These are phyloP conservation scores for Posidonia oceanica DNA, from an alignment of 116 monocot genomes.

Conservation along the genomic window DNA sequence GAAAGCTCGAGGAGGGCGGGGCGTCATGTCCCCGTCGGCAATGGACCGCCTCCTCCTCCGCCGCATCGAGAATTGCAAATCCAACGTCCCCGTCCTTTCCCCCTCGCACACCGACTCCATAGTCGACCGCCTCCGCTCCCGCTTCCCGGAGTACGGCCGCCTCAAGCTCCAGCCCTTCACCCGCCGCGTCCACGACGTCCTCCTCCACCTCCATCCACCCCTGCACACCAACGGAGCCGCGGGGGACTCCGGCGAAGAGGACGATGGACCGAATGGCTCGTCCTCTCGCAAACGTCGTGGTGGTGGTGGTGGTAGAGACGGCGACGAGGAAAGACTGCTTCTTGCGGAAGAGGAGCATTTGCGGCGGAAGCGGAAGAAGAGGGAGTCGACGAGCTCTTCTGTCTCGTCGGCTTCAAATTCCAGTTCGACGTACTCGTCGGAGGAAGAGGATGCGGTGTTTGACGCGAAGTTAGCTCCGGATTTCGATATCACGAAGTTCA, in stretches of 20 bases:
- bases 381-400: conserved; percentile 15
- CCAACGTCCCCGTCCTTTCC: background rate
- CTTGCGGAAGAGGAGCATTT: background rate
- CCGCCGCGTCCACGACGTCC: conserved; percentile 15
- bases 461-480: conserved; percentile 39
- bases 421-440: conserved; percentile 1
- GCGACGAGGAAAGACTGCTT: background rate
- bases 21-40: too few relatives aligned
- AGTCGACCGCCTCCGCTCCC: conserved; percentile 25
- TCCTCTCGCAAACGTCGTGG: too few relatives aligned
- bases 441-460: conserved; percentile 30
- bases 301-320: background rate
- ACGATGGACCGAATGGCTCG: too few relatives aligned
- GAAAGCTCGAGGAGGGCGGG: too few relatives aligned
- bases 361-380: background rate
- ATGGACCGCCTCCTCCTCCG: background rate
- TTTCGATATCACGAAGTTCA: conserved; percentile 49
- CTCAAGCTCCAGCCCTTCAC: conserved; percentile 35
- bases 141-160: conserved; percentile 42
- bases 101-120: conserved; percentile 5
- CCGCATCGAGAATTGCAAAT: background rate
- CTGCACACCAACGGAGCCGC: background rate
- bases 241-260: background rate
- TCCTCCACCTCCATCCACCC: background rate
- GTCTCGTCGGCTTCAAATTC: conserved; percentile 4